These are phyloP conservation scores for Chlamydomonas applanata DNA, from an alignment of 139 green algal species.

Conservation along the genomic window DNA sequence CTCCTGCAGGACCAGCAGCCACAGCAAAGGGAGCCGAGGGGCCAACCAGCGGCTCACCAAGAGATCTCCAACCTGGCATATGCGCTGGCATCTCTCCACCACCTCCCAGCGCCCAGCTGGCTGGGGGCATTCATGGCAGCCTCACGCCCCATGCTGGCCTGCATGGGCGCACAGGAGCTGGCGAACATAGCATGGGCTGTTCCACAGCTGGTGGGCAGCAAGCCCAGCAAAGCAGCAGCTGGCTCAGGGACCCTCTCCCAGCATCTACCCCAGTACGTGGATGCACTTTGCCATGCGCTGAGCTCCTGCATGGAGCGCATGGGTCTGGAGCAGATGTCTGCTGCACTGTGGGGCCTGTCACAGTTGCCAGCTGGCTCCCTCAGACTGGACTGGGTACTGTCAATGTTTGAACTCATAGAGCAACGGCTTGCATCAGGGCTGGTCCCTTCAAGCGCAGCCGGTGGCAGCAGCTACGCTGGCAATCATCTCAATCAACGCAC, in stretches of 20 bases:
- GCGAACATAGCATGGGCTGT: background rate
- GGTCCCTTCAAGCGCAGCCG: no score
- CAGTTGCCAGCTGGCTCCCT: background rate
- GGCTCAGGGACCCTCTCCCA: background rate
- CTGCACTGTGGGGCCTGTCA: slow-evolving; percentile 3
- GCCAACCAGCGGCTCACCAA: background rate
- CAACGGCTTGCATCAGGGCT: no score
- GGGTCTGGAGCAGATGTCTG: background rate
- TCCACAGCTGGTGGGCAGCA: background rate
- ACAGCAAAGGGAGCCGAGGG: no score
- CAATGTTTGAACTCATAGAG: no score
- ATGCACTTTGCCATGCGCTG: no score
- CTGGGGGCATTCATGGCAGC: background rate
- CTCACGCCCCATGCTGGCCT: background rate
- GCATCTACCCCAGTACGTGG: background rate
- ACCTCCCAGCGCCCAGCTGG: background rate
- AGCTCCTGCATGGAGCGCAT: background rate
- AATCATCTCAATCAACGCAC: no score
- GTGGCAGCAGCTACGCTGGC: no score
- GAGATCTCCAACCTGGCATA: background rate
- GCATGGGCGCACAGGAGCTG: background rate
- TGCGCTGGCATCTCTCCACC: background rate
- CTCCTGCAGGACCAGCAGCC: background rate
- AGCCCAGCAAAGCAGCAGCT: background rate
- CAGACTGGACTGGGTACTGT: no score